phyloP scores from a whole-genome alignment of 2,329 filamentous ascomycete species.

The Plenodomus tracheiphilus region DNA sequence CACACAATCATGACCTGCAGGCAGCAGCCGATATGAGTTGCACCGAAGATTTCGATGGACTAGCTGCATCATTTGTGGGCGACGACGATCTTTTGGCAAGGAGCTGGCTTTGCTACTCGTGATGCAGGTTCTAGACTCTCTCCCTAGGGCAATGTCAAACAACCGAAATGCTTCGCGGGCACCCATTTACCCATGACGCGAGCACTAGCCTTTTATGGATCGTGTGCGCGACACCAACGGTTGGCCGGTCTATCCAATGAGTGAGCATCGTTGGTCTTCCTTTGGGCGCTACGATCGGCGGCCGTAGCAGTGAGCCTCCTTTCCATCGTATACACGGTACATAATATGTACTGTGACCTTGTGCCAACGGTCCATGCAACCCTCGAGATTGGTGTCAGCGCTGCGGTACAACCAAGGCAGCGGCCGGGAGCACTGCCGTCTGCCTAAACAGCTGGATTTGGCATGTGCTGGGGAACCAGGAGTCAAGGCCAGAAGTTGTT shows the following conservation, averaged over 20 bases:
- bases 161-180: slow-evolving; percentile 29
- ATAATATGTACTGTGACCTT: slow-evolving; percentile 4
- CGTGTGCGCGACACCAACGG: slow-evolving; percentile 7
- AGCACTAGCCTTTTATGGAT: slow-evolving; percentile 14
- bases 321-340: slow-evolving; percentile 2
- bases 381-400: not conserved
- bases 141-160: slow-evolving; percentile 28
- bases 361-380: not conserved
- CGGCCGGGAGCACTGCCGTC: not conserved
- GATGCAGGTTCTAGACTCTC: slow-evolving; percentile 40
- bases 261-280: slow-evolving; percentile 9
- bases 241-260: slow-evolving; percentile 18
- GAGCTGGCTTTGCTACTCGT: slow-evolving; percentile 11
- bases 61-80: slow-evolving; percentile 22
- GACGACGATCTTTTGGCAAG: slow-evolving; percentile 29
- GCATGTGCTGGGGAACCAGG: slow-evolving; percentile 3
- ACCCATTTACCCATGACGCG: slow-evolving; percentile 22
- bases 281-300: slow-evolving; percentile 14
- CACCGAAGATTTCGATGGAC: slow-evolving; percentile 16
- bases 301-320: slow-evolving; percentile 17
- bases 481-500: too few species aligned
- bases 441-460: not conserved
- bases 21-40: slow-evolving; percentile 11
- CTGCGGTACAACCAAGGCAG: not conserved
- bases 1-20: not conserved